phyloP scores from a whole-genome alignment of 1,284 basidiomycete genomes.

The Fomitopsis pinicola region DNA sequence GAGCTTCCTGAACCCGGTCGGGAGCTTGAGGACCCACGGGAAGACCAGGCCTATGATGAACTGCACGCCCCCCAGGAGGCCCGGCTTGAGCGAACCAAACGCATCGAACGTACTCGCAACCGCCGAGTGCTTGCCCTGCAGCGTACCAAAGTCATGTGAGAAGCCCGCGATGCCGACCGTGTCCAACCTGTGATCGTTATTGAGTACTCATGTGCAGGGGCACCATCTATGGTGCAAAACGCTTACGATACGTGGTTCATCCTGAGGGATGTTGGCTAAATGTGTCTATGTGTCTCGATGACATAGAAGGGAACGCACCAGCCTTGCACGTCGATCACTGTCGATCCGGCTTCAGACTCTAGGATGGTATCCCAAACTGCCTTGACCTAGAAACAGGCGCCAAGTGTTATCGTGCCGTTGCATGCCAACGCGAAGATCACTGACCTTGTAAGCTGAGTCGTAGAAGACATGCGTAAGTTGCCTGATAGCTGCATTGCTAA shows the following conservation, averaged over 20 bases:
- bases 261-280: constrained; percentile 23
- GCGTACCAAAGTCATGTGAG: constrained; percentile 50
- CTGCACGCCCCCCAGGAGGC: constrained; percentile 25
- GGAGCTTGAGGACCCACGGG: constrained; percentile 40
- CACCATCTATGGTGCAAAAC: neutral
- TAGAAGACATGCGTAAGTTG: constrained; percentile 33
- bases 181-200: constrained; percentile 38
- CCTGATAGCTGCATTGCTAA: constrained; percentile 37
- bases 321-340: constrained; percentile 49
- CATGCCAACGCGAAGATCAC: neutral
- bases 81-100: constrained; percentile 26
- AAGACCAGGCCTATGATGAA: constrained; percentile 39
- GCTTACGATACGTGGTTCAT: constrained; percentile 48
- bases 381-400: constrained; percentile 34
- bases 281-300: neutral
- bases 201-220: no score
- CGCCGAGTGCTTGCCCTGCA: constrained; percentile 41
- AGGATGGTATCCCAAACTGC: constrained; percentile 45
- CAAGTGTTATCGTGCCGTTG: neutral
- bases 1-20: constrained; percentile 36
- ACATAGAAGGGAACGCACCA: constrained; percentile 8
- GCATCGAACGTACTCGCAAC: constrained; percentile 45
- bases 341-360: constrained; percentile 28
- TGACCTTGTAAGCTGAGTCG: constrained; percentile 48
- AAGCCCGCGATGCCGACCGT: constrained; percentile 55